Evolutionary conservation across 768 basidiomycete genomes (phyloP).

Genomic region (Serendipita indica): DNA sequence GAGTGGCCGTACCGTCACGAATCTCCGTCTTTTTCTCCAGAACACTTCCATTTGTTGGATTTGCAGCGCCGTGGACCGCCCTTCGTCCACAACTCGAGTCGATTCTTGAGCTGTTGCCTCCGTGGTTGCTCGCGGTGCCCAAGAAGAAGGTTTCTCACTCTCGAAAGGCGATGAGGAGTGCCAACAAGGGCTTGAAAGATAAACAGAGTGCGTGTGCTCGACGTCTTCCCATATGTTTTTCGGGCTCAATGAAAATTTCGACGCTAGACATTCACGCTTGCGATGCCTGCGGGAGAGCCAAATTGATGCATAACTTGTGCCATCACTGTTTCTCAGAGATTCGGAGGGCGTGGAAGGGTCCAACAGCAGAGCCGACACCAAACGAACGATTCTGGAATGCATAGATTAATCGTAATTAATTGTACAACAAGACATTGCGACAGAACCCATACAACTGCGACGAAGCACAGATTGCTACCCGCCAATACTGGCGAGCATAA

Average conservation of each 20-base stretch:
- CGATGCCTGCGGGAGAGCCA: conserved; percentile 75
- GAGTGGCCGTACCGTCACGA: not conserved
- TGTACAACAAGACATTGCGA: conserved; percentile 93
- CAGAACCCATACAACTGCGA: conserved; percentile 48
- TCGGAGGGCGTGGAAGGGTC: conserved; percentile 46
- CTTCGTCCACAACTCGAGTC: conserved; percentile 28
- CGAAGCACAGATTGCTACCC: conserved; percentile 42
- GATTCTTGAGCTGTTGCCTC: conserved; percentile 63
- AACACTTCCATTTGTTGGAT: not conserved
- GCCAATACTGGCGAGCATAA: conserved; percentile 20
- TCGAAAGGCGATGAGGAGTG: conserved; percentile 83
- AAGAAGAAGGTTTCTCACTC: conserved; percentile 91
- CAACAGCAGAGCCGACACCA: not conserved
- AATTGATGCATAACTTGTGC: conserved; percentile 82
- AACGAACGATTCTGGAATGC: conserved; percentile 7
- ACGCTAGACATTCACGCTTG: conserved; percentile 72
- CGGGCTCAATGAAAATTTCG: conserved; percentile 12
- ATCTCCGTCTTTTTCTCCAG: not conserved
- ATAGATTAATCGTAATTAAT: conserved; percentile 13
- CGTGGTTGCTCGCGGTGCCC: conserved; percentile 82
- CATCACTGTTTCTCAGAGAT: conserved; percentile 62
- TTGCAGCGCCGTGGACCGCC: not conserved
- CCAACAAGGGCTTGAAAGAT: conserved; percentile 91
- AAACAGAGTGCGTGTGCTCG: conserved; percentile 52
- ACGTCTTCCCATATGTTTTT: not conserved